Percentiles rank a stretch among this genome's conserved stretches.
These are phyloP conservation scores for Pythium guiyangense DNA, from an alignment of 352 stramenopile species.

Conservation along the genomic window DNA sequence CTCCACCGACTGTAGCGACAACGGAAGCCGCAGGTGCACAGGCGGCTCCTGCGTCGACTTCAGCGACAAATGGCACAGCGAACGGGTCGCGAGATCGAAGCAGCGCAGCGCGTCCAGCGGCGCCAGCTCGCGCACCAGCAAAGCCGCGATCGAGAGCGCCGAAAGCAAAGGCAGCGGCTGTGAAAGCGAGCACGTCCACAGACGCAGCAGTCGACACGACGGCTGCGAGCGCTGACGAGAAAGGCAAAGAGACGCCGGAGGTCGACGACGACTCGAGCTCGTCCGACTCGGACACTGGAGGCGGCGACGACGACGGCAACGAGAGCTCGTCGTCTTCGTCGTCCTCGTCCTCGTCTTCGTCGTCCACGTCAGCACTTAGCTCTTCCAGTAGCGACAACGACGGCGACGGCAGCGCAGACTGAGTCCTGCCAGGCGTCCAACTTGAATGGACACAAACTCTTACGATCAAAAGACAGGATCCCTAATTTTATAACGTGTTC, in stretches of 20 bases:
- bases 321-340: slow-evolving; percentile 44
- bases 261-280: neutral
- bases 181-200: neutral
- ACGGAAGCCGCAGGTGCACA: neutral
- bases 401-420: slow-evolving; percentile 1
- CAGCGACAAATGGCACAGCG: neutral
- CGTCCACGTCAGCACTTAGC: slow-evolving; percentile 24
- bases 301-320: slow-evolving; percentile 21
- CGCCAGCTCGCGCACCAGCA: neutral
- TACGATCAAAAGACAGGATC: no score
- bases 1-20: no score
- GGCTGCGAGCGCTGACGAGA: neutral
- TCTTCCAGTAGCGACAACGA: slow-evolving; percentile 49
- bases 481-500: no score
- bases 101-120: slow-evolving; percentile 4
- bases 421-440: no score
- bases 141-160: neutral
- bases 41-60: neutral
- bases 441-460: no score
- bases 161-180: neutral
- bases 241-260: neutral
- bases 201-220: neutral
- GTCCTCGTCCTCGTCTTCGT: slow-evolving; percentile 37
- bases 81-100: neutral
- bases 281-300: slow-evolving; percentile 1